Conservation (phyloP, 495 filamentous ascomycete species). For the Penicillium canescens region DNA sequence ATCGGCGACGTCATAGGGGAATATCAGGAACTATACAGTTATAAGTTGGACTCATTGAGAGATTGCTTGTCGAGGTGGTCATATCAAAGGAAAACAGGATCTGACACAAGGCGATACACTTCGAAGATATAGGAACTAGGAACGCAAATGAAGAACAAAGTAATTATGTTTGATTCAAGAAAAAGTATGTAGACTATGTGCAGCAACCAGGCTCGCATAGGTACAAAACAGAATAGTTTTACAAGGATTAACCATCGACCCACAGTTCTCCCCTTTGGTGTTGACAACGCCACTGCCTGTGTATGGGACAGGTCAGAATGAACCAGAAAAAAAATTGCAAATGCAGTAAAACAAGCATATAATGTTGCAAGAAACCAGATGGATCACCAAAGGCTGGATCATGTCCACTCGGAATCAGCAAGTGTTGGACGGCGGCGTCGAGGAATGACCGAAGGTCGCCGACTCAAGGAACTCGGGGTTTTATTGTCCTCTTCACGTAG, state of each 20-base stretch:
- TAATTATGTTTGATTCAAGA: slow-evolving; percentile 22
- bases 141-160: background rate
- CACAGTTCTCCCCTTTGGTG: slow-evolving; percentile 3
- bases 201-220: slow-evolving; percentile 27
- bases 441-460: slow-evolving; percentile 40
- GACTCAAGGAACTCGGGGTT: slow-evolving; percentile 34
- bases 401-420: slow-evolving; percentile 41
- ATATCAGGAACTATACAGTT: no score
- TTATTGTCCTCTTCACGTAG: slow-evolving; percentile 38
- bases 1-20: slow-evolving; percentile 6
- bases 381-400: background rate
- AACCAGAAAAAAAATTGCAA: slow-evolving; percentile 7
- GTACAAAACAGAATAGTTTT: slow-evolving; percentile 6
- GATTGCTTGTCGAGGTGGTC: background rate
- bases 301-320: slow-evolving; percentile 8
- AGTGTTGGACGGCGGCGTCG: slow-evolving; percentile 41
- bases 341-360: slow-evolving; percentile 9
- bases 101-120: no score
- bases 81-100: no score
- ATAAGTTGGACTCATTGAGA: background rate
- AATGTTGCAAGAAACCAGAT: background rate
- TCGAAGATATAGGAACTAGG: no score
- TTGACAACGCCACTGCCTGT: slow-evolving; percentile 16
- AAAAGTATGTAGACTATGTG: slow-evolving; percentile 19
- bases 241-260: slow-evolving; percentile 8